A percentile compares a stretch with the other conserved stretches of the same genome.
phyloP scores from a whole-genome alignment of 176 grass and related monocot species.

The Juncus inflexus region DNA sequence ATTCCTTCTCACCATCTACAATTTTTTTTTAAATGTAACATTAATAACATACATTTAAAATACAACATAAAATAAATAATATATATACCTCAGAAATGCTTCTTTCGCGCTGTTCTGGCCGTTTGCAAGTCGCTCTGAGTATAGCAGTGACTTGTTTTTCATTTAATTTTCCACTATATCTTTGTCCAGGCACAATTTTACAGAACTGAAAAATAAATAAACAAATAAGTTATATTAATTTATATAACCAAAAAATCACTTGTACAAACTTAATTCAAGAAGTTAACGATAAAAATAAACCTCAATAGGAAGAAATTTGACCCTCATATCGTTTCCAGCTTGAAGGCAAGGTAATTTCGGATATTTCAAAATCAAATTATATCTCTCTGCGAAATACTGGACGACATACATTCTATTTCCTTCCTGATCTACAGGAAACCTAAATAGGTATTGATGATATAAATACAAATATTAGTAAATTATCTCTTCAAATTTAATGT shows the following conservation, averaged over 20 bases:
- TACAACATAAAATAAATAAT: neutral
- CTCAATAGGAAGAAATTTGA: conserved; percentile 73
- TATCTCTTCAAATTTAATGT: neutral
- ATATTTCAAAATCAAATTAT: conserved; percentile 35
- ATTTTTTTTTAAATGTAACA: conserved; percentile 13
- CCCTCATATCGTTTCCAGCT: conserved; percentile 51
- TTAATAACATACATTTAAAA: neutral
- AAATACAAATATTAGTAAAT: neutral
- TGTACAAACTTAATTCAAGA: neutral
- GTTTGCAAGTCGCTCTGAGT: conserved; percentile 48
- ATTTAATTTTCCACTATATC: conserved; percentile 55
- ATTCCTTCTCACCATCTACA: conserved; percentile 45
- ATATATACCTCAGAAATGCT: conserved; percentile 45
- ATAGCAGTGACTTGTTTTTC: conserved; percentile 53
- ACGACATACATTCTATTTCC: conserved; percentile 40
- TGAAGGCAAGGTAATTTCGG: conserved; percentile 62
- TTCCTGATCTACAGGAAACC: conserved; percentile 50
- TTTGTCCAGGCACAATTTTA: conserved; percentile 55
- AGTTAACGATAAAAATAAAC: conserved; percentile 24
- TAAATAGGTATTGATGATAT: conserved; percentile 17
- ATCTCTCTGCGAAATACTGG: conserved; percentile 57
- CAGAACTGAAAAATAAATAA: conserved; percentile 46
- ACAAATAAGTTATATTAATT: neutral
- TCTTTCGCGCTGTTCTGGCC: conserved; percentile 39
- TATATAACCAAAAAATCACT: neutral